Base-by-base conservation (phyloP, 805 yeast genomes). In the Ogataea wickerhamii region DNA sequence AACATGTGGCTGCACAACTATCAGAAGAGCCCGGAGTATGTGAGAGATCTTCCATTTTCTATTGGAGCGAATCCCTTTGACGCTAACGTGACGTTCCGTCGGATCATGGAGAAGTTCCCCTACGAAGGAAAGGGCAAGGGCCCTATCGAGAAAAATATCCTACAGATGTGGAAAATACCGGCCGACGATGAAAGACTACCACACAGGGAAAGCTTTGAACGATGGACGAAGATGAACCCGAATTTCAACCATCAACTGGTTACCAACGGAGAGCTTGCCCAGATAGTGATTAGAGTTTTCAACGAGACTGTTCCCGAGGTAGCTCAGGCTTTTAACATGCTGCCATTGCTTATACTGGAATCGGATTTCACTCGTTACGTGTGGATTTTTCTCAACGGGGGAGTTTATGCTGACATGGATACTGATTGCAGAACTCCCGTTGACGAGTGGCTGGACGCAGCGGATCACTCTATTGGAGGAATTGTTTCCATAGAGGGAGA, bases 331-430 rank as follows among this genome's bases (percentile, higher is more conserved):
- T 73, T 60, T 49, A 68, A 70, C 37, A 41, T 51, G 10, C 52
- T 75, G 36, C 80, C 81, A 0, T 73, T 69, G 51, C 64, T 60
- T 12, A 64, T 70, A 18, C 53, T 69, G 39, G 56, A 58, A 41
- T 70, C 72, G 56, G 79, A 75, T 48, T 74, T 74, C 42, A 67
- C 73, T 54, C 56, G 79, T 33, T 75, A 75, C 47, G 56, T 73
- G 40, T 64, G 72, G 28, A 46, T 75, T 4, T 73, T 50, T 39
- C 66, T 77, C 10, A 56, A 62, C 31, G 81, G 81, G 23, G 81
- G 81, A 8, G 70, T 69, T 2, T 75, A 73, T 43, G 66, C 74
- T 4, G 80, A 75, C 45, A 66, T 73, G 20, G 81, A 75, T 50
- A 73, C 78, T 6, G 31, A 33, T 11, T 32, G 41, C 14, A 38